Percentiles rank a stretch among this genome's conserved stretches.
Conservation (phyloP, 2,329 filamentous ascomycete species). For the Amphichorda felina region DNA sequence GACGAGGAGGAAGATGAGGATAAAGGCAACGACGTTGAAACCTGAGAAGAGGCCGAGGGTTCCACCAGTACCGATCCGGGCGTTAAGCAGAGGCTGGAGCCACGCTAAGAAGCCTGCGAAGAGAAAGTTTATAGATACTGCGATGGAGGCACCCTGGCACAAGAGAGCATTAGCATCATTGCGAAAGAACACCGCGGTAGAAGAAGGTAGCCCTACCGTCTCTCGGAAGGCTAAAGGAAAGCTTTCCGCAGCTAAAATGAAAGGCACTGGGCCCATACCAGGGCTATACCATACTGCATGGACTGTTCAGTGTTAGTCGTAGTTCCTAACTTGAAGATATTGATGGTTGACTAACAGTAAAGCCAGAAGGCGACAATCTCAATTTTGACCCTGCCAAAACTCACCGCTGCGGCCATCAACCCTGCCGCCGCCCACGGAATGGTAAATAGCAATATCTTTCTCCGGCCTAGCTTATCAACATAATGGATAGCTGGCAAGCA, state of each 20-base stretch:
- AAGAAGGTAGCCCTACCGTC: constrained; percentile 17
- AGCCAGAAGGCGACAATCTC: neutral
- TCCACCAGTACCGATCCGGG: constrained; percentile 25
- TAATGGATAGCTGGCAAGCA: constrained; percentile 23
- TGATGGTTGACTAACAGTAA: neutral
- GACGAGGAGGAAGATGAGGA: constrained; percentile 27
- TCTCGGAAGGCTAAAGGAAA: constrained; percentile 31
- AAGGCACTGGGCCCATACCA: constrained; percentile 23
- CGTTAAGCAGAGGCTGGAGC: constrained; percentile 15
- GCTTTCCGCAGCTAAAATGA: constrained; percentile 26
- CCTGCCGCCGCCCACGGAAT: constrained; percentile 21
- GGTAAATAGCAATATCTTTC: constrained; percentile 23
- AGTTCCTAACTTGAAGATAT: neutral
- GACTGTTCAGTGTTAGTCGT: neutral
- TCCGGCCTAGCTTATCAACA: constrained; percentile 23
- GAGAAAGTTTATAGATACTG: constrained; percentile 25
- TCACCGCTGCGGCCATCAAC: constrained; percentile 20
- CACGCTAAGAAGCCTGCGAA: constrained; percentile 24
- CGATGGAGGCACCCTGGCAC: constrained; percentile 15
- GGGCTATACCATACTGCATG: neutral
- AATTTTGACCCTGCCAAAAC: too few relatives aligned
- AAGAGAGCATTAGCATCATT: constrained; percentile 11
- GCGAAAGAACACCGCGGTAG: constrained; percentile 13
- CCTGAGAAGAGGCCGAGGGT: constrained; percentile 14
- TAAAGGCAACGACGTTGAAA: constrained; percentile 25